These are phyloP conservation scores for Trichoderma polysporum DNA, from an alignment of 2,329 filamentous ascomycete species.

Conservation along the genomic window DNA sequence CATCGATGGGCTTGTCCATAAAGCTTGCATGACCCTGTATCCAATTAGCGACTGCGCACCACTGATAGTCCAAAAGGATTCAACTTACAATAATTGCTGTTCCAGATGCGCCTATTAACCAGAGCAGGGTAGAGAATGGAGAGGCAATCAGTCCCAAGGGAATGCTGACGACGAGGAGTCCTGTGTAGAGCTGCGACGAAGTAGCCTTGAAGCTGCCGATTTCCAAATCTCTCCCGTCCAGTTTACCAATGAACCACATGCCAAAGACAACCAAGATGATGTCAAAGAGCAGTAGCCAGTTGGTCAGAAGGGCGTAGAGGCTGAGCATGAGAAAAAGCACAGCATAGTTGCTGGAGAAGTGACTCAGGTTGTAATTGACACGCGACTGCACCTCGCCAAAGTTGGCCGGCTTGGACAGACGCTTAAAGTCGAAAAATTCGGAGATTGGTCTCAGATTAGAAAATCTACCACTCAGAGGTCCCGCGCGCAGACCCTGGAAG, in stretches of 20 bases:
- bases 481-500: conserved; percentile 78
- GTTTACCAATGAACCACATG: conserved; percentile 87
- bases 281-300: conserved; percentile 82
- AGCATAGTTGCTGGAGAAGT: conserved; percentile 99
- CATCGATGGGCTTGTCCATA: conserved; percentile 99
- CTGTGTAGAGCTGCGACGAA: conserved; percentile 91
- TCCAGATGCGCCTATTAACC: conserved; percentile 93
- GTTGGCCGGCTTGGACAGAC: conserved; percentile 88
- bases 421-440: conserved; percentile 96
- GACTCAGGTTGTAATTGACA: conserved; percentile 93
- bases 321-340: conserved; percentile 91
- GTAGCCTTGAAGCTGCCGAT: conserved; percentile 80
- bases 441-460: conserved; percentile 86
- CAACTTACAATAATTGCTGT: conserved; percentile 69
- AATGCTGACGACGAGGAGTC: conserved; percentile 76
- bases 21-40: conserved; percentile 77
- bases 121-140: conserved; percentile 81
- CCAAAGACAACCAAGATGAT: conserved; percentile 84
- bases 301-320: conserved; percentile 92
- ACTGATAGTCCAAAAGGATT: neutral
- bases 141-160: conserved; percentile 83
- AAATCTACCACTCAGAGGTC: conserved; percentile 78
- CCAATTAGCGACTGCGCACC: neutral
- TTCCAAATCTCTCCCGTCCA: conserved; percentile 84
- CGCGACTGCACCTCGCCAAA: conserved; percentile 87